phyloP scores from a whole-genome alignment of 2,329 filamentous ascomycete genomes.

The Didymella glomerata region DNA sequence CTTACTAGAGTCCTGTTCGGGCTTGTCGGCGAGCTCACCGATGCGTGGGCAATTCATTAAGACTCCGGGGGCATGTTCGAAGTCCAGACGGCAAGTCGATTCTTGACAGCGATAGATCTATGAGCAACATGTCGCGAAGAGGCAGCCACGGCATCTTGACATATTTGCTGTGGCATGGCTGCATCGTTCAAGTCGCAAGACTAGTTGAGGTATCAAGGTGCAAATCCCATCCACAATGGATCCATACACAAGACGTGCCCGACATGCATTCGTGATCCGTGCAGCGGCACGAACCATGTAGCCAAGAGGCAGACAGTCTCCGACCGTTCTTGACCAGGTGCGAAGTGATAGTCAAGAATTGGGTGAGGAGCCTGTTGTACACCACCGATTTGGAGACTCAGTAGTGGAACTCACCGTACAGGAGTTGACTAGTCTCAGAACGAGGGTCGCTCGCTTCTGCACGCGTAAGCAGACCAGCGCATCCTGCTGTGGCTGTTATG shows the following conservation, averaged over 20 bases:
- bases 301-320: background rate
- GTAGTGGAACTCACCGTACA: conserved; percentile 4
- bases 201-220: background rate
- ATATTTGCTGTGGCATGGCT: background rate
- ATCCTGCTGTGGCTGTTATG: conserved; percentile 17
- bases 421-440: background rate
- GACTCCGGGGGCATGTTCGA: background rate
- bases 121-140: background rate
- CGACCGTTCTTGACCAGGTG: background rate
- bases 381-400: background rate
- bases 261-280: background rate
- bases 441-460: conserved; percentile 25
- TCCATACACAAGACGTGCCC: background rate
- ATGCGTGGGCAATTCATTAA: background rate
- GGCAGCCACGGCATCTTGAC: background rate
- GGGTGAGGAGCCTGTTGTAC: conserved; percentile 6
- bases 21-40: background rate
- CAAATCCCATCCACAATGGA: too few relatives aligned
- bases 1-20: background rate
- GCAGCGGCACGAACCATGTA: background rate
- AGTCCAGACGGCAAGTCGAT: background rate
- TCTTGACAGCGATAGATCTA: background rate
- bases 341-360: background rate
- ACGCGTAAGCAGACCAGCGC: conserved; percentile 23
- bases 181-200: background rate